Evolutionary conservation across 768 basidiomycete genomes (phyloP), one percentile per base, ranked within the genome.

Genomic region (Boletus reticulatus): DNA sequence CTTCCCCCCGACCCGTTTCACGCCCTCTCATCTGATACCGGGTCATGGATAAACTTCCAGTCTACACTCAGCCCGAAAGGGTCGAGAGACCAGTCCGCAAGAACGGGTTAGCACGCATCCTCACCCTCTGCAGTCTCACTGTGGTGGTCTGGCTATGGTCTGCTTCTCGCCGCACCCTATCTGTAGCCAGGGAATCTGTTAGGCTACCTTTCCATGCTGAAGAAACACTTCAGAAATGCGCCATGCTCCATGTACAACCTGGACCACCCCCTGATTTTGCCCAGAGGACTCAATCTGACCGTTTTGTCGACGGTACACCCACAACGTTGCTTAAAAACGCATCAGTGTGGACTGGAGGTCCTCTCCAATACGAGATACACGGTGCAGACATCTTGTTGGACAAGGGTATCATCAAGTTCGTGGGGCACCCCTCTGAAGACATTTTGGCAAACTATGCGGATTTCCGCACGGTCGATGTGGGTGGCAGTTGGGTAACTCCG

Each of bases 401-500:
- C 41, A 72, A 69, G 43, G 72, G 73, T 27, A 62, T 73, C 44
- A 70, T 75, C 43, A 73, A 72, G 52, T 67, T 66, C 37, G 36
- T 74, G 6, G 72, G 74, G 39, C 73, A 79, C 57, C 75, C 85
- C 58, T 74, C 79, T 52, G 64, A 70, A 22, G 62, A 68, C 39
- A 53, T 75, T 34, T 63, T 73, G 52, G 53, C 57, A 32, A 66
- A 74, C 32, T 68, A 69, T 16, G 59, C 64, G n/a, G 79, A 87
- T 55, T 68, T 85, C 54, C 76, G 74, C 2, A 73, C 79, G 9
- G 70, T 89, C 27, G 80, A 89, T 59, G 87, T 84, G 4, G 75
- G 80, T 41, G 84, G 85, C 12, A 77, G 76, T 27, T 88, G 85
- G 87, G 76, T 88, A 8, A 89, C 85, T 1, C 87, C 86, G 53